Evolutionary conservation across 225 moss, liverwort and hornwort species (phyloP).

Genomic region (Takakia lepidozioides): DNA sequence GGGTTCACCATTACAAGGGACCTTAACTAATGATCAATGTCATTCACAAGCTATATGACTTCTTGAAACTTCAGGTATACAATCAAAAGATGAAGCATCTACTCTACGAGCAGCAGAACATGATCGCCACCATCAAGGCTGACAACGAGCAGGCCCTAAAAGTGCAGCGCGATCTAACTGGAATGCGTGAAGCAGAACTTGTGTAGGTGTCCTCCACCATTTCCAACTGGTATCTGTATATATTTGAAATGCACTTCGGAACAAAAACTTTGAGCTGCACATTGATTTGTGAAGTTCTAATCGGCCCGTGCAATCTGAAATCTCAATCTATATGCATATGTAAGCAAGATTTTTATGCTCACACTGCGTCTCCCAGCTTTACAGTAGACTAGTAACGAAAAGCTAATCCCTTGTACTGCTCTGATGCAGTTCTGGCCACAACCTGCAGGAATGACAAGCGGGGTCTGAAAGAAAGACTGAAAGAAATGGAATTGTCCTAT

Average conservation of each 20-base stretch:
- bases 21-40: too few species aligned
- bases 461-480: slow-evolving; percentile 51
- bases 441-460: slow-evolving; percentile 76
- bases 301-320: too few species aligned
- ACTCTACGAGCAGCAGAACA: slow-evolving; percentile 77
- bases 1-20: too few species aligned
- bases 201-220: slow-evolving; percentile 48
- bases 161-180: slow-evolving; percentile 56
- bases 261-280: too few species aligned
- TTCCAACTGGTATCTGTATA: too few species aligned
- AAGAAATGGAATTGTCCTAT: slow-evolving; percentile 76
- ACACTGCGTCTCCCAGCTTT: too few species aligned
- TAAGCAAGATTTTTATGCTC: too few species aligned
- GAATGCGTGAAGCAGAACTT: slow-evolving; percentile 63
- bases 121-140: slow-evolving; percentile 49
- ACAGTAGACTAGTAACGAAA: too few species aligned
- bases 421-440: slow-evolving; percentile 37
- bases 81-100: slow-evolving; percentile 97
- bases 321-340: too few species aligned
- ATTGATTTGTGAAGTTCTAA: too few species aligned
- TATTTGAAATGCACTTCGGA: too few species aligned
- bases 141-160: slow-evolving; percentile 83
- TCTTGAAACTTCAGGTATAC: slow-evolving; percentile 50
- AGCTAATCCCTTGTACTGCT: slow-evolving; percentile 22
- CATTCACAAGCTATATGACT: too few species aligned